Evolutionary conservation across 2,329 filamentous ascomycete species (phyloP), one percentile per base, ranked within the genome.

Genomic region (Beauveria caledonica): DNA sequence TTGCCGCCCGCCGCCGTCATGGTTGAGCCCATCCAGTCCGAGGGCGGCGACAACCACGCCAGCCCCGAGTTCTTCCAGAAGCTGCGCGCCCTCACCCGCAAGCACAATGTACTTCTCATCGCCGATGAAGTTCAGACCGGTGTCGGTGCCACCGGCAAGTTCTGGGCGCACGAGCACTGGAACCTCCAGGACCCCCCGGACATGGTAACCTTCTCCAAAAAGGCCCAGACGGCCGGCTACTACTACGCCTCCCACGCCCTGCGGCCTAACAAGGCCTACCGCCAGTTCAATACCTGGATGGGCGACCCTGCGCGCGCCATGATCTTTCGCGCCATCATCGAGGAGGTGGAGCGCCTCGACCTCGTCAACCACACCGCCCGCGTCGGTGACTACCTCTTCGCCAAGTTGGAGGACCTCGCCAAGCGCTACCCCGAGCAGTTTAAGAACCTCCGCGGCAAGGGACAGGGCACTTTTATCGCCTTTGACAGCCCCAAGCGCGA

Each of bases 101-200:
- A 86, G 74, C 84, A 91, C 77, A 81, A 86, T 67, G 83, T 96
- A 33, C 85, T 95, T 61, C 80, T 96, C 73, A 96, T 96, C 70
- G 92, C 95, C 64, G 92, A 96, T 72, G 92, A 96, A 77, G 92
- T 96, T 11, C 92, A 96, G 78, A 96, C 92, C 7, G 92, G 92
- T 72, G 87, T 96, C 27, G 92, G 92, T 68, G 91, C 92, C 44
- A 96, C 92, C 0, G 92, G 92, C 68, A 92, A 90, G 74, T 96
- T 96, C 85, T 96, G 92, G 92, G 92, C 92, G 9, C 92, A 96
- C 78, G 91, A 96, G 69, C 92, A 96, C 85, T 96, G 92, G 92
- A 82, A 89, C 73, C 82, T 96, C 48, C 71, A 81, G 54, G 78
- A 85, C 40, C 89, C 92, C 9, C 92, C 92, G 0, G 92, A 96